Evolutionary conservation across 179 eudicot species (phyloP).

Genomic region (Patellifolia procumbens): DNA sequence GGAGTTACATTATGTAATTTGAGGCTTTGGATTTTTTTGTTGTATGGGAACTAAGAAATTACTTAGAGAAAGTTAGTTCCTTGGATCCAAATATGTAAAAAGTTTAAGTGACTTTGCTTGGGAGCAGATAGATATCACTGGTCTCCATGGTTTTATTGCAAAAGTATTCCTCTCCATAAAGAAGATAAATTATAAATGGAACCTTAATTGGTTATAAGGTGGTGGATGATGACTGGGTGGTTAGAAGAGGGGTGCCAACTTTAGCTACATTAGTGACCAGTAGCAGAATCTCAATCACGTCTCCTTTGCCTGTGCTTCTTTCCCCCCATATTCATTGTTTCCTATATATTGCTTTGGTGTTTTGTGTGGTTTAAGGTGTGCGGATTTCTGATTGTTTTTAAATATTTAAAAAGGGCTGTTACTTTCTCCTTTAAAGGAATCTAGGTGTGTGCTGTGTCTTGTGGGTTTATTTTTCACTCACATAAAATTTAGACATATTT

Average conservation of each 20-base stretch:
- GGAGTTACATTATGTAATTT: background rate
- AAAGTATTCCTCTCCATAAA: background rate
- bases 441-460: too few relatives aligned
- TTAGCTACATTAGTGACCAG: background rate
- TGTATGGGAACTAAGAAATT: background rate
- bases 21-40: background rate
- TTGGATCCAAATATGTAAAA: background rate
- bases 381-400: background rate
- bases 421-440: too few relatives aligned
- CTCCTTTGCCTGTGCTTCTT: background rate
- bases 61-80: background rate
- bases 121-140: background rate
- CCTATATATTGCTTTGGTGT: background rate
- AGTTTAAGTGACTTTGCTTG: background rate
- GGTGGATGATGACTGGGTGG: background rate
- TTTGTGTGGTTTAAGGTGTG: background rate
- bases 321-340: background rate
- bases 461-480: too few relatives aligned
- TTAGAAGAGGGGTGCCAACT: background rate
- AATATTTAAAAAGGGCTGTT: too few relatives aligned
- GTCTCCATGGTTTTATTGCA: background rate
- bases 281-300: background rate
- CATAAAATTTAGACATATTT: too few relatives aligned
- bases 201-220: background rate
- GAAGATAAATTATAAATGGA: background rate